Evolutionary conservation across 2,329 filamentous ascomycete genomes (phyloP).

Genomic region (Epichloe baconii): DNA sequence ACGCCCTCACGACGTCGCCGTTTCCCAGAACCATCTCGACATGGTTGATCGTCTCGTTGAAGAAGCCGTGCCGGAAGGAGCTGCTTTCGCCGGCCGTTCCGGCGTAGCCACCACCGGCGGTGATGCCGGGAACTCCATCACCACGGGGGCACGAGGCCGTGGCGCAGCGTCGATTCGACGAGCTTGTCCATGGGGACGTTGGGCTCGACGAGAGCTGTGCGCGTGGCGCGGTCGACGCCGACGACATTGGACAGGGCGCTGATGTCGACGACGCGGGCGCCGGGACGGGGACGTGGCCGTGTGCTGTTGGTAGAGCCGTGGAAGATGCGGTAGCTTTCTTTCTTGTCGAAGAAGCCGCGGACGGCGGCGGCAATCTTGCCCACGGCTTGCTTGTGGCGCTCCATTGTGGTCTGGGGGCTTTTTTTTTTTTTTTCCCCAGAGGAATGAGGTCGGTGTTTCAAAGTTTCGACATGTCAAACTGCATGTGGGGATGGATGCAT

Average conservation of each 20-base stretch:
- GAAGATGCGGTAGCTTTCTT: constrained; percentile 56
- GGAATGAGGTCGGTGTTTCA: not conserved
- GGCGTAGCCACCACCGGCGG: constrained; percentile 57
- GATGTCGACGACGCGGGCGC: constrained; percentile 43
- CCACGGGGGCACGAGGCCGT: constrained; percentile 58
- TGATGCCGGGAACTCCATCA: constrained; percentile 69
- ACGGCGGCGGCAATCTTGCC: constrained; percentile 33
- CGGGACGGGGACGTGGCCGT: constrained; percentile 29
- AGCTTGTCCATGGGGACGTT: constrained; percentile 65
- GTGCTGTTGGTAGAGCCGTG: constrained; percentile 71
- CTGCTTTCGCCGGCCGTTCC: constrained; percentile 60
- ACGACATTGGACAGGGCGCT: constrained; percentile 51
- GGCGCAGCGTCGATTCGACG: constrained; percentile 49
- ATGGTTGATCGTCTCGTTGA: constrained; percentile 48
- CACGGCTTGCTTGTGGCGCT: constrained; percentile 36
- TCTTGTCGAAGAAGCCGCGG: constrained; percentile 32
- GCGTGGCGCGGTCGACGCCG: constrained; percentile 38
- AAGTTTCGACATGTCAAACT: not conserved
- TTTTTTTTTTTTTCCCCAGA: no score
- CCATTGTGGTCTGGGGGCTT: constrained; percentile 21
- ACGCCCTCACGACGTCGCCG: constrained; percentile 47
- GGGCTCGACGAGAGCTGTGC: constrained; percentile 57
- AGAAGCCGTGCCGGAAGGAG: constrained; percentile 58
- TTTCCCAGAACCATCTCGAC: constrained; percentile 60
- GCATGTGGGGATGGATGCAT: not conserved